These are phyloP conservation scores for Puccinia sorghi DNA, from an alignment of 1,284 basidiomycete species.

Conservation along the genomic window DNA sequence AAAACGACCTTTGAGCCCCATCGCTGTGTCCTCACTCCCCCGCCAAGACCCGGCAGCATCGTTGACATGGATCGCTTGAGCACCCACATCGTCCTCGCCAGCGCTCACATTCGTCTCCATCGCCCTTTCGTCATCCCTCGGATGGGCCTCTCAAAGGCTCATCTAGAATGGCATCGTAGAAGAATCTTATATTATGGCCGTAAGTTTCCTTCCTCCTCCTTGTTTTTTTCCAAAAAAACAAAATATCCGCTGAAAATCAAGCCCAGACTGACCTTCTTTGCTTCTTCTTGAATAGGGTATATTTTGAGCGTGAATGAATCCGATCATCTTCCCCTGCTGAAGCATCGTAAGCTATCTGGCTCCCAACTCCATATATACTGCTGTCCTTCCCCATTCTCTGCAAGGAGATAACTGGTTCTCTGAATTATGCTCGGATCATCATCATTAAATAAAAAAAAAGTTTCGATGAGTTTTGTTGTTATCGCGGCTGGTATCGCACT, in stretches of 20 bases:
- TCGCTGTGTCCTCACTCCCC: background rate
- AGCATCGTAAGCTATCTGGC: conserved; percentile 11
- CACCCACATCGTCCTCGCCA: conserved; percentile 20
- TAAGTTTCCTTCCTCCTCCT: background rate
- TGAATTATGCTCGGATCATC: background rate
- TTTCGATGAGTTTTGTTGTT: conserved; percentile 15
- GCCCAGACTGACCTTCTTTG: background rate
- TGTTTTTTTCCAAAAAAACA: too few species aligned
- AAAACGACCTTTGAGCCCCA: conserved; percentile 9
- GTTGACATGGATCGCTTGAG: conserved; percentile 25
- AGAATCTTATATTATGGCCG: conserved; percentile 30
- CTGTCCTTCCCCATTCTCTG: background rate
- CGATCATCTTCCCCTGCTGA: conserved; percentile 19
- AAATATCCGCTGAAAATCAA: background rate
- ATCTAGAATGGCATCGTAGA: conserved; percentile 17
- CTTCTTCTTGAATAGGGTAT: background rate
- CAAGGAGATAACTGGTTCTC: background rate
- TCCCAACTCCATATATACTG: background rate
- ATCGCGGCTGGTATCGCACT: conserved; percentile 22
- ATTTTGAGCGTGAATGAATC: conserved; percentile 12
- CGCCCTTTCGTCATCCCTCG: conserved; percentile 22
- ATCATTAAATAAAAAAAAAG: background rate
- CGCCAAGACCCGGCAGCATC: background rate
- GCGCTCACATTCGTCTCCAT: conserved; percentile 33
- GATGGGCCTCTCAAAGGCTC: background rate